Percentiles rank a stretch among this genome's conserved stretches.
These are phyloP conservation scores for Macrophomina pseudophaseolina DNA, from an alignment of 2,329 filamentous ascomycete genomes.

Conservation along the genomic window DNA sequence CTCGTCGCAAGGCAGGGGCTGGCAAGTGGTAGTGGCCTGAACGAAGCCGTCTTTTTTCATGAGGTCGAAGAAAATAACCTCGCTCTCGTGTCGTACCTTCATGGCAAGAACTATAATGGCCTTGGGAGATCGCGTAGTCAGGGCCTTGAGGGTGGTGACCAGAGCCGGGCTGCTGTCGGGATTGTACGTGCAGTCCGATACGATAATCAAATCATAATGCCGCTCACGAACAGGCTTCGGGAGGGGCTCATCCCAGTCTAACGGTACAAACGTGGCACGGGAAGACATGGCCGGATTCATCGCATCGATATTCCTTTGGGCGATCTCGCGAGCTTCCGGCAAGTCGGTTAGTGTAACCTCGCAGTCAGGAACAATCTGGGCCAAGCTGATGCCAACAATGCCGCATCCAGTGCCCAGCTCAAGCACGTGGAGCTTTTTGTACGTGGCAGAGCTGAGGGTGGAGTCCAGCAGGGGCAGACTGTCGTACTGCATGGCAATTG, in stretches of 20 bases:
- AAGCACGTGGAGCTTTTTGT: conserved; percentile 56
- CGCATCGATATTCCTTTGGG: conserved; percentile 59
- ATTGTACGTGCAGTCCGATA: conserved; percentile 78
- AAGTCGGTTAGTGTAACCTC: conserved; percentile 69
- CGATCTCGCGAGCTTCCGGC: conserved; percentile 66
- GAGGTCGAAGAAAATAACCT: conserved; percentile 69
- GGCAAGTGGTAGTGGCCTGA: background rate
- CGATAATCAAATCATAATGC: conserved; percentile 64
- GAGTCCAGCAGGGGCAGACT: conserved; percentile 40
- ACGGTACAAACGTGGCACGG: conserved; percentile 53
- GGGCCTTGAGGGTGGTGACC: conserved; percentile 60
- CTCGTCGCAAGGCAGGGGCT: conserved; percentile 8
- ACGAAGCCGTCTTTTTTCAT: conserved; percentile 41
- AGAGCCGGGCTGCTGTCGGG: conserved; percentile 68
- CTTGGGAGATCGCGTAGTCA: conserved; percentile 56
- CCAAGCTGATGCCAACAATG: conserved; percentile 67
- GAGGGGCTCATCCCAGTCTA: conserved; percentile 68
- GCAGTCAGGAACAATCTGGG: conserved; percentile 57
- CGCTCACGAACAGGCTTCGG: conserved; percentile 43
- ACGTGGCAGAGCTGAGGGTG: conserved; percentile 44
- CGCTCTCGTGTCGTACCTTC: conserved; percentile 71
- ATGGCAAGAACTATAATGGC: conserved; percentile 64
- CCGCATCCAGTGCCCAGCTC: conserved; percentile 73
- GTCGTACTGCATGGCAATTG: conserved; percentile 40
- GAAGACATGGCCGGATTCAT: conserved; percentile 52